These are phyloP conservation scores for Raphanus hybrid DNA, from an alignment of 441 rosid genomes.

Conservation along the genomic window DNA sequence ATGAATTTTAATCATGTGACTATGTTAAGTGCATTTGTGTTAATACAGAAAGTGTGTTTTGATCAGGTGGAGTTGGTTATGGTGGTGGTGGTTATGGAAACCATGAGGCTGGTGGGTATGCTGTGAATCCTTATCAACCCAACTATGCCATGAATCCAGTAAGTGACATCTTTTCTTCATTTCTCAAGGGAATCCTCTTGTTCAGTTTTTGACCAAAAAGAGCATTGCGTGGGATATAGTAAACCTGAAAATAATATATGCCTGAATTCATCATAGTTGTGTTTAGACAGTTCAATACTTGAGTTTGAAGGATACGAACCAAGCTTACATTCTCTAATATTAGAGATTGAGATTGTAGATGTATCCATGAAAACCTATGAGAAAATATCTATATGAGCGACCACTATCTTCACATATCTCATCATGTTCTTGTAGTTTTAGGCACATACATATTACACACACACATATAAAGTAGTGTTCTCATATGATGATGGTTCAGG, in stretches of 20 bases:
- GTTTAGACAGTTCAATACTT: constrained; percentile 7
- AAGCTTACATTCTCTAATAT: constrained; percentile 3
- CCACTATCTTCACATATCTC: neutral
- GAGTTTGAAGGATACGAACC: constrained; percentile 5
- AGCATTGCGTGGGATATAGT: neutral
- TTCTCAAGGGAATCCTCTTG: too few species aligned
- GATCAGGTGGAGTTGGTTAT: constrained; percentile 59
- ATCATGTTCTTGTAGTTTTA: neutral
- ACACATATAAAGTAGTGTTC: neutral
- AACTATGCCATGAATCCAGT: constrained; percentile 83
- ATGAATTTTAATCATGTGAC: constrained; percentile 7
- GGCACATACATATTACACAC: neutral
- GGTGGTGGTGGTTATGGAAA: constrained; percentile 62
- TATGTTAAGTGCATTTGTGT: neutral
- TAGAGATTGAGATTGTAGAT: constrained; percentile 6
- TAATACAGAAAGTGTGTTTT: constrained; percentile 7
- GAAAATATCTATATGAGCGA: constrained; percentile 12
- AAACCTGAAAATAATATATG: neutral
- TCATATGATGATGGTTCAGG: constrained; percentile 23
- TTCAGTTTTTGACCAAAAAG: too few species aligned
- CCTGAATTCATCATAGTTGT: neutral
- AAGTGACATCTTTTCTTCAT: constrained; percentile 43
- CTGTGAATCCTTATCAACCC: constrained; percentile 65
- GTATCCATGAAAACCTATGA: neutral
- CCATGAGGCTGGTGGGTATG: constrained; percentile 74